Percentiles rank a stretch among this genome's conserved stretches.
Conservation (phyloP, 495 filamentous ascomycete genomes). For the Aspergillus bertholletiae region DNA sequence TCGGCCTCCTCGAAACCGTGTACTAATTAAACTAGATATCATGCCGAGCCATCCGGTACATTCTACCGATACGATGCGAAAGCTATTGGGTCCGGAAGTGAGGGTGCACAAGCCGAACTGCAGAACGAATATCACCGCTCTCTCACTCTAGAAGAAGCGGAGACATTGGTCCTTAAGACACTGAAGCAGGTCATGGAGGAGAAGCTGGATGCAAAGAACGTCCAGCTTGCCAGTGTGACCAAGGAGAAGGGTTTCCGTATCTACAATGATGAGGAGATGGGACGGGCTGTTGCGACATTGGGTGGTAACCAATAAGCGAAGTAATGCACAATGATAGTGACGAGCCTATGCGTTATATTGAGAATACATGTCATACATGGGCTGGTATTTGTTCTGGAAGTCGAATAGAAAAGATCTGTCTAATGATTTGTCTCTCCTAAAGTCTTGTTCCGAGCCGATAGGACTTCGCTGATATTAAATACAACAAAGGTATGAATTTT, state of each 20-base stretch:
- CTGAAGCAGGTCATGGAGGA: constrained; percentile 99
- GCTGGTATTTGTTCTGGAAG: constrained; percentile 17
- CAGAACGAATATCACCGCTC: constrained; percentile 99
- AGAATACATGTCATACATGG: constrained; percentile 8
- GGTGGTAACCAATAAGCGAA: constrained; percentile 39
- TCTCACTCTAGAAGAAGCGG: constrained; percentile 86
- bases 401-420: constrained; percentile 30
- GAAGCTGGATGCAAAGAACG: constrained; percentile 97
- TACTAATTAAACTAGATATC: constrained; percentile 58
- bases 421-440: constrained; percentile 8
- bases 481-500: background rate
- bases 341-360: constrained; percentile 7
- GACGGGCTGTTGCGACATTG: constrained; percentile 74
- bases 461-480: background rate
- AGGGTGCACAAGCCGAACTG: constrained; percentile 95
- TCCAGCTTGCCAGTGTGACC: constrained; percentile 95
- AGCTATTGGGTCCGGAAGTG: constrained; percentile 93
- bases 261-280: constrained; percentile 97
- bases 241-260: constrained; percentile 97
- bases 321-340: constrained; percentile 9
- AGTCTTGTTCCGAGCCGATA: background rate
- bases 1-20: background rate
- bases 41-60: constrained; percentile 94
- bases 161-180: constrained; percentile 93
- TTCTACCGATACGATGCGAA: constrained; percentile 99